phyloP scores from a whole-genome alignment of 352 stramenopile species.

The Phytopythium montanum region DNA sequence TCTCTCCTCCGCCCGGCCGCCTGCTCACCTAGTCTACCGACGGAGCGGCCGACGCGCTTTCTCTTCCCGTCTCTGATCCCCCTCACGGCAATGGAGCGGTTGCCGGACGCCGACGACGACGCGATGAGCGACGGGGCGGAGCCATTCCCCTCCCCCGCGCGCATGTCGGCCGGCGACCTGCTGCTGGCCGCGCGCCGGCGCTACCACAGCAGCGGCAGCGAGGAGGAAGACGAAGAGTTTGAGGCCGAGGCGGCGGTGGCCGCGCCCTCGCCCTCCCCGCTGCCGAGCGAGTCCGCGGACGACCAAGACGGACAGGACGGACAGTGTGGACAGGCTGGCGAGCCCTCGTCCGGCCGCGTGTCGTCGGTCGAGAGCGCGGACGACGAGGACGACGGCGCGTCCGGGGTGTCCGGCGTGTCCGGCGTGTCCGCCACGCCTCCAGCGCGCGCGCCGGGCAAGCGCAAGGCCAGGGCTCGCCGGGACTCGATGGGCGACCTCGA shows the following conservation, averaged over 20 bases:
- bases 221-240: slow-evolving; percentile 7
- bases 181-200: slow-evolving; percentile 1
- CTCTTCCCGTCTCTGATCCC: too few relatives aligned
- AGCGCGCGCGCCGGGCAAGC: neutral
- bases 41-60: too few relatives aligned
- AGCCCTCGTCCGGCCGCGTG: slow-evolving; percentile 5
- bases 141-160: neutral
- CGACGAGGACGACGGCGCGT: slow-evolving; percentile 4
- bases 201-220: slow-evolving; percentile 7
- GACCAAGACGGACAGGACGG: neutral
- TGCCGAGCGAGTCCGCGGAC: neutral
- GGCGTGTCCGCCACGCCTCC: neutral
- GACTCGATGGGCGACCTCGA: slow-evolving; percentile 31
- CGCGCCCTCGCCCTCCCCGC: neutral
- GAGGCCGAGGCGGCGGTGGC: neutral
- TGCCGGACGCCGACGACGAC: neutral
- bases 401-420: neutral
- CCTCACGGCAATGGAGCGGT: too few relatives aligned
- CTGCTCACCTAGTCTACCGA: too few relatives aligned
- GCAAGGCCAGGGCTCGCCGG: slow-evolving; percentile 6
- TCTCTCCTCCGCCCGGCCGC: neutral
- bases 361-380: slow-evolving; percentile 7
- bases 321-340: too few relatives aligned
- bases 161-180: neutral
- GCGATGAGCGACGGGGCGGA: neutral